phyloP scores from a whole-genome alignment of 345 rosid species.

The Moricandia arvensis region DNA sequence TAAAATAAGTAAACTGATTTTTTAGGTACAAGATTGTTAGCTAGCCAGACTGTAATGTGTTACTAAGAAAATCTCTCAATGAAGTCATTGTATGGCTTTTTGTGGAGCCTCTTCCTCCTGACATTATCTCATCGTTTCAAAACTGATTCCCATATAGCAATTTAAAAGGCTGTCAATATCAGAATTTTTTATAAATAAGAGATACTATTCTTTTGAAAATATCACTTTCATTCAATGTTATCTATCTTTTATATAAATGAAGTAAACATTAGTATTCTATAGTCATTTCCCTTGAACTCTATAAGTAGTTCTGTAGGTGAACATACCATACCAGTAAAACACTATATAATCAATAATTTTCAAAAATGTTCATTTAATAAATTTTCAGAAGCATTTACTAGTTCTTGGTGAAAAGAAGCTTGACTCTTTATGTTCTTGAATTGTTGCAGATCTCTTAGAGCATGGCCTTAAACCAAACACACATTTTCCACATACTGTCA shows the following conservation, averaged over 20 bases:
- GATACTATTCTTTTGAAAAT: not conserved
- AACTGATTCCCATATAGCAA: slow-evolving; percentile 20
- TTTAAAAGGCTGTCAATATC: slow-evolving; percentile 28
- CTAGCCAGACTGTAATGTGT: slow-evolving; percentile 33
- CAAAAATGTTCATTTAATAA: not conserved
- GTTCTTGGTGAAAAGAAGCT: slow-evolving; percentile 27
- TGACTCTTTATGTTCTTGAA: slow-evolving; percentile 20
- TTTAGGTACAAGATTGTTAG: slow-evolving; percentile 26
- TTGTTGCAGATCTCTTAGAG: slow-evolving; percentile 16
- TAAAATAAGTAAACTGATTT: not conserved
- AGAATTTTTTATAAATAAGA: slow-evolving; percentile 15
- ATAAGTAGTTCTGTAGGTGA: not conserved
- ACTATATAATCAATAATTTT: not conserved
- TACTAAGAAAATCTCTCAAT: slow-evolving; percentile 27
- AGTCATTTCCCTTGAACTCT: not conserved
- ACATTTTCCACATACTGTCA: slow-evolving; percentile 22
- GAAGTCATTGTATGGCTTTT: slow-evolving; percentile 33
- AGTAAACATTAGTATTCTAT: not conserved
- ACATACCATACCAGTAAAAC: not conserved
- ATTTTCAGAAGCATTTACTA: slow-evolving; percentile 9
- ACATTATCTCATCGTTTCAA: slow-evolving; percentile 36
- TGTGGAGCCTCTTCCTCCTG: slow-evolving; percentile 33
- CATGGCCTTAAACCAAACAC: slow-evolving; percentile 17
- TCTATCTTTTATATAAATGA: not conserved
- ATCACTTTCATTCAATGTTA: not conserved